phyloP scores from a whole-genome alignment of 305 asterid genomes.

The Plantago lanceolata region DNA sequence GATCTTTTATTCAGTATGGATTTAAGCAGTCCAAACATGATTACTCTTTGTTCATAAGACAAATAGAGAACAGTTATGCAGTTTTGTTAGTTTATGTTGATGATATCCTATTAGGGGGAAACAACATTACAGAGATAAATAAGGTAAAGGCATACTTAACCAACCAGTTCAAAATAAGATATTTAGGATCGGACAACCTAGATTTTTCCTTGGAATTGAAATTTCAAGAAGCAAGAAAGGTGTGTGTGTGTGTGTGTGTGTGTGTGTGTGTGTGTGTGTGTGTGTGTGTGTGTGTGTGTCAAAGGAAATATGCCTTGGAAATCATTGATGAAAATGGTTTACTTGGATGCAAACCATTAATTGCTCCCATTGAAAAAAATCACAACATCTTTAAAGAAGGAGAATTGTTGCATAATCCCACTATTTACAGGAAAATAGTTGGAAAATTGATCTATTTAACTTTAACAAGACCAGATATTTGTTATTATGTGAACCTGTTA shows the following conservation, averaged over 20 bases:
- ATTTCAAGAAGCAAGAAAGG: not conserved
- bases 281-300: not conserved
- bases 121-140: not conserved
- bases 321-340: not conserved
- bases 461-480: not conserved
- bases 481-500: too few species aligned
- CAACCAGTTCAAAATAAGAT: not conserved
- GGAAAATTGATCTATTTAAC: not conserved
- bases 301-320: not conserved
- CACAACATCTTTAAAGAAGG: not conserved
- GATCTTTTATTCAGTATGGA: not conserved
- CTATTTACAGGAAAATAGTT: not conserved
- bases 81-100: not conserved
- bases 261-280: too few species aligned
- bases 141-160: not conserved
- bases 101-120: not conserved
- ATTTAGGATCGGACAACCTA: not conserved
- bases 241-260: too few species aligned
- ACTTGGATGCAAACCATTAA: not conserved
- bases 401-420: not conserved
- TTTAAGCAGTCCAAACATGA: not conserved
- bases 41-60: not conserved
- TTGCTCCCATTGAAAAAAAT: not conserved
- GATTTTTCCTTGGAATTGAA: not conserved
- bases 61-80: accelerated